Conservation (phyloP, 352 stramenopile species). For the Albugo candida region DNA sequence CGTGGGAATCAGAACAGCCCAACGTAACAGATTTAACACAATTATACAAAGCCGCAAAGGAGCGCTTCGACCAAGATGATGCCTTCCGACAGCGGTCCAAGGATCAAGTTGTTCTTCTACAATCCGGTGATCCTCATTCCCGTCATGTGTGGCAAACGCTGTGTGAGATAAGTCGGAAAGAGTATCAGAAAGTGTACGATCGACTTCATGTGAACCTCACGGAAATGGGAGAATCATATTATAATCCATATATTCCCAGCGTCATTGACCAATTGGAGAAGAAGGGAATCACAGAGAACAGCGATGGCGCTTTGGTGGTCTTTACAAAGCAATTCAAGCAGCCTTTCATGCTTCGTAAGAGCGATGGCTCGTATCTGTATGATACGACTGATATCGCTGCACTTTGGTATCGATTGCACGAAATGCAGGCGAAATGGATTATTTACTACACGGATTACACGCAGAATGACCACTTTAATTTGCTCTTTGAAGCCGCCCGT, state of each 20-base stretch:
- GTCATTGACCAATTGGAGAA: conserved; percentile 80
- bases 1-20: conserved; percentile 79
- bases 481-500: conserved; percentile 62
- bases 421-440: conserved; percentile 60
- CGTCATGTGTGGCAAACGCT: conserved; percentile 67
- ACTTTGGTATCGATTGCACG: conserved; percentile 70
- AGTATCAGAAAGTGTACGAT: conserved; percentile 78
- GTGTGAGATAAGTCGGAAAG: conserved; percentile 65
- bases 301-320: conserved; percentile 77
- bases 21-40: conserved; percentile 95
- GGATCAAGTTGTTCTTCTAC: conserved; percentile 94
- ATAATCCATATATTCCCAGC: conserved; percentile 68
- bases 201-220: conserved; percentile 46
- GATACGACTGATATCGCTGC: conserved; percentile 72
- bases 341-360: conserved; percentile 74
- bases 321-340: conserved; percentile 85
- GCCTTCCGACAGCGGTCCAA: conserved; percentile 94
- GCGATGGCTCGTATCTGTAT: conserved; percentile 71
- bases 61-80: conserved; percentile 90
- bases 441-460: conserved; percentile 80
- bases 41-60: conserved; percentile 82
- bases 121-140: conserved; percentile 82
- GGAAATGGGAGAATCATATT: conserved; percentile 75
- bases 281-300: conserved; percentile 78
- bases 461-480: conserved; percentile 74